Base-by-base conservation (phyloP, 2,329 filamentous ascomycete genomes). In the Hypomyces rosellus region DNA sequence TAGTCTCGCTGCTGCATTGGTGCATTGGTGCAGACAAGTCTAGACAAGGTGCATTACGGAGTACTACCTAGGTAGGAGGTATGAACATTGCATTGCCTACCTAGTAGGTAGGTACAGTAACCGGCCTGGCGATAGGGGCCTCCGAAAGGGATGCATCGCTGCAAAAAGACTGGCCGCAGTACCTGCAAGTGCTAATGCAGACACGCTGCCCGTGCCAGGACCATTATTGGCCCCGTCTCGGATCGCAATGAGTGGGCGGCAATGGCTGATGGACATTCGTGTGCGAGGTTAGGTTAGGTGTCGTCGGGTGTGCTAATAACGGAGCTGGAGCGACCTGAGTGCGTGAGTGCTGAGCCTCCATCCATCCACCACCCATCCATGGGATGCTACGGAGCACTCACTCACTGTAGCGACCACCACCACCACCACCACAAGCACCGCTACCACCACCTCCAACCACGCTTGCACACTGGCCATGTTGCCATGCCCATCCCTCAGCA, bases 191-290 rank as follows among this genome's bases (percentile, higher is more conserved):
- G 30, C 42, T 37, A 46, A 50, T 43, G 44, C 22, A 30, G n/a
- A 38, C 50, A 46, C 33, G 42, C 41, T 15, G 46, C 37, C 46
- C 39, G 16, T 33, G 15, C 16, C 45, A 34, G 18, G n/a, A 44
- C 20, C 50, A 25, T 48, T 34, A 49, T 36, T 52, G 50, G 45
- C 34, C 18, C 36, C 12, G 34, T 46, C 40, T 49, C 46, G 50
- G 46, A 36, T 40, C 33, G 16, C 25, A 30, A 30, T 30, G 25
- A 30, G 25, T 48, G 50, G 46, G 50, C 50, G 50, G 50, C 50
- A 52, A 49, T 50, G 33, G 49, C 49, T 42, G 40, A 20, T 14
- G 40, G 36, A n/a, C 36, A 38, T 30, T 30, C 8, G 25, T 30
- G 25, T 2, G 25, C 4, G 25, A 30, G 25, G 36, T 38, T 38